phyloP scores from a whole-genome alignment of 164 flowering plant species.

The Nymphaea thermarum region DNA sequence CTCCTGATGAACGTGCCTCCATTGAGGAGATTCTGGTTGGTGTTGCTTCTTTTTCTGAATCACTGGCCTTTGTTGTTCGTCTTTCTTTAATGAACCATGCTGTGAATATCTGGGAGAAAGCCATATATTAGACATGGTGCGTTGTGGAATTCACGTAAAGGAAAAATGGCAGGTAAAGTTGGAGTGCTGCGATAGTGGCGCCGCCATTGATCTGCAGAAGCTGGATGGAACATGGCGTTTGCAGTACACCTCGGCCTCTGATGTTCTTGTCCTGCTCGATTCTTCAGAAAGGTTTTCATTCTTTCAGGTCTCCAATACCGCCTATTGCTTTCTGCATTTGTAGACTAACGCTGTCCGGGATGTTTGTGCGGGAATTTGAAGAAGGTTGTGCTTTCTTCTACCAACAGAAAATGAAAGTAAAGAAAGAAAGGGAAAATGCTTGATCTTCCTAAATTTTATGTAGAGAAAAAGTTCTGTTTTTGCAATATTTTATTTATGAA shows the following conservation, averaged over 20 bases:
- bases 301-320: slow-evolving; percentile 40
- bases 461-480: no score
- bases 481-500: no score
- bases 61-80: not conserved
- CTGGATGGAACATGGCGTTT: slow-evolving; percentile 98
- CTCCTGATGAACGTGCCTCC: slow-evolving; percentile 57
- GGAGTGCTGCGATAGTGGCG: slow-evolving; percentile 51
- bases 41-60: not conserved
- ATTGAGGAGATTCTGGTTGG: slow-evolving; percentile 83
- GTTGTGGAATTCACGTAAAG: not conserved
- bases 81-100: not conserved
- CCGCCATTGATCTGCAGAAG: slow-evolving; percentile 34
- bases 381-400: no score
- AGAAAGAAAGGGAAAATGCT: no score
- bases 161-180: slow-evolving; percentile 40
- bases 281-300: slow-evolving; percentile 65
- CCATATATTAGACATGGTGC: not conserved
- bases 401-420: no score
- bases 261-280: slow-evolving; percentile 76
- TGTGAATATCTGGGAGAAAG: not conserved
- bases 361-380: no score
- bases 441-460: no score
- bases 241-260: slow-evolving; percentile 91
- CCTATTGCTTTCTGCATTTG: no score
- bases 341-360: no score